Evolutionary conservation across 1,284 basidiomycete species (phyloP), one percentile per base, ranked within the genome.

Genomic region (Marasmius tenuissimus): DNA sequence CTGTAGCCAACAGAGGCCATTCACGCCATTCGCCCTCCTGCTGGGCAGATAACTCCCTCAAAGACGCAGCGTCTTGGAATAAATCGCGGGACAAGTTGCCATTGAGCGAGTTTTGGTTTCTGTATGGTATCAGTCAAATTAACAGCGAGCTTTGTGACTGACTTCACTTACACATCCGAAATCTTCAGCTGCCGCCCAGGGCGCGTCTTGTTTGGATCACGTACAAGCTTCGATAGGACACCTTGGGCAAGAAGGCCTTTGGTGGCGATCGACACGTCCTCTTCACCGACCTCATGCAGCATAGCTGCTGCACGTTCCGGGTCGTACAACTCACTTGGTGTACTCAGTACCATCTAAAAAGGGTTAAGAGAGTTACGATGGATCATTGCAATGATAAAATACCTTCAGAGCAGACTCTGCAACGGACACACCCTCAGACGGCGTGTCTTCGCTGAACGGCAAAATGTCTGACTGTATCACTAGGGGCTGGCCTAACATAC

Each of bases 341-440:
- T 89, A 2, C 89, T 86, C 48, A 94, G 80, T 4, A 85, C 82
- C 88, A 95, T 91, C 93, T 93, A 66, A 54, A 62, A 35, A 61
- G 54, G 10, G 9, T 20, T 20, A 40, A 50, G 35, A 54, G 33
- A 1, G 47, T n/a, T n/a, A 39, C 40, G 49, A 57, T 42, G 9
- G 9, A 52, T 34, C 9, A 60, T 47, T 47, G 42, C 22, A 34
- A 54, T 10, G 16, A n/a, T 62, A 6, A 45, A 45, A 14, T 67
- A 89, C 92, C 85, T 93, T 94, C 35, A 94, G 69, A 0, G 84
- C 84, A 14, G 85, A 79, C 66, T 93, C 88, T 1, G 89, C 87
- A 8, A 90, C 69, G 56, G 78, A 76, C 40, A 84, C 70, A 20
- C 71, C 69, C 37, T 87, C 81, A 12, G 72, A 54, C 42, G 73